A percentile compares a stretch with the other conserved stretches of the same genome.
These are phyloP conservation scores for Aegilops tauschii DNA, from an alignment of 176 grass and related monocot species.

Conservation along the genomic window DNA sequence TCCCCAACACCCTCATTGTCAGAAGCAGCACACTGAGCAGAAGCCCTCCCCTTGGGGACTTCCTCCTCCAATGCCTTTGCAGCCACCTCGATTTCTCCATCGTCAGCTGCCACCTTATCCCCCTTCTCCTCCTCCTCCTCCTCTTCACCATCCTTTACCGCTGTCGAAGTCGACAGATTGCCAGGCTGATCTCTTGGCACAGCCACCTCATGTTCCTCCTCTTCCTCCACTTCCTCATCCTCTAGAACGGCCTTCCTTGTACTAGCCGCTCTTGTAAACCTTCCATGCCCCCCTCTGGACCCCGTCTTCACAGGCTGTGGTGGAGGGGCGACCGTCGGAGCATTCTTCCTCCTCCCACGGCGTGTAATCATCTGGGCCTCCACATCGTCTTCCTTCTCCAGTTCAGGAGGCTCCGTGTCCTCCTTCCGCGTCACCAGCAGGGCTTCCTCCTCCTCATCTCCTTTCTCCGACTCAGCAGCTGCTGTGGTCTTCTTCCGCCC, in stretches of 20 bases:
- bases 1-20: conserved; percentile 13
- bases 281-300: conserved; percentile 12
- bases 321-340: neutral
- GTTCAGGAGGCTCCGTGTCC: neutral
- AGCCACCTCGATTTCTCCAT: conserved; percentile 1
- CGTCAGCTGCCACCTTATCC: conserved; percentile 15
- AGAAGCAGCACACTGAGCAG: conserved; percentile 1
- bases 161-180: neutral
- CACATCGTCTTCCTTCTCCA: neutral
- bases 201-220: conserved; percentile 10
- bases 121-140: neutral
- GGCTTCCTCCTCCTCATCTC: neutral
- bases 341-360: neutral
- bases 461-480: neutral
- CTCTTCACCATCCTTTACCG: neutral
- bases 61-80: conserved; percentile 25
- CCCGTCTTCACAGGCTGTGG: conserved; percentile 11
- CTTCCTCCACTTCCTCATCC: neutral
- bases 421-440: neutral
- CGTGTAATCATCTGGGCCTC: neutral
- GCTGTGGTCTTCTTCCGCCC: neutral
- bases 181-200: neutral
- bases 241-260: neutral
- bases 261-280: neutral
- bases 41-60: neutral